A percentile compares a stretch with the other conserved stretches of the same genome.
These are phyloP conservation scores for Fusarium nurragi DNA, from an alignment of 2,329 filamentous ascomycete species.

Conservation along the genomic window DNA sequence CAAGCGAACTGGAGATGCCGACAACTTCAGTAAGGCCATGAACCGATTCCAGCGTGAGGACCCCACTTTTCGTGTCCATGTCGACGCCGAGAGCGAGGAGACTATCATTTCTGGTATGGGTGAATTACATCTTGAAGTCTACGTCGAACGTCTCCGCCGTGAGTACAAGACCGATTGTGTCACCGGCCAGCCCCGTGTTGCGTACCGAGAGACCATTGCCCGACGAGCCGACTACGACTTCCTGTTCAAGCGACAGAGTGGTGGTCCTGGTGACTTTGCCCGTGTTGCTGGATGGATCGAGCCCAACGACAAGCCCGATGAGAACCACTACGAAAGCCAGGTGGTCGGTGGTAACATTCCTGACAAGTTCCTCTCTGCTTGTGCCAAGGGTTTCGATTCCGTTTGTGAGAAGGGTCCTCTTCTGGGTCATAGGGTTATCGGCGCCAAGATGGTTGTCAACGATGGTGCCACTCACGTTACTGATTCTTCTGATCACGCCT, in stretches of 20 bases:
- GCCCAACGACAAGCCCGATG: constrained; percentile 75
- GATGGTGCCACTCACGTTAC: constrained; percentile 98
- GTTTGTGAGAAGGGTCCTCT: constrained; percentile 88
- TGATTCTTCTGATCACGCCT: constrained; percentile 96
- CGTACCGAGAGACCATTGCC: constrained; percentile 94
- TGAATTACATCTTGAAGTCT: constrained; percentile 95
- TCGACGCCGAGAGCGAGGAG: constrained; percentile 91
- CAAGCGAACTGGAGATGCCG: constrained; percentile 88
- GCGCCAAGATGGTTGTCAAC: constrained; percentile 89
- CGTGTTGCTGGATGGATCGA: constrained; percentile 93
- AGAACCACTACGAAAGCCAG: constrained; percentile 86
- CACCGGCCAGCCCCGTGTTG: constrained; percentile 96
- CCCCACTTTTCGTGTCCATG: constrained; percentile 94
- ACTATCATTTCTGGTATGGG: constrained; percentile 99
- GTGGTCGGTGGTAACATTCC: constrained; percentile 90
- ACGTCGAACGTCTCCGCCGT: constrained; percentile 94
- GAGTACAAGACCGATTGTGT: constrained; percentile 97
- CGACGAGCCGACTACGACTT: constrained; percentile 86
- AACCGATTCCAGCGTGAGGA: constrained; percentile 98
- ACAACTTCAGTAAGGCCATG: constrained; percentile 98
- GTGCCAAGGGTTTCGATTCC: constrained; percentile 90
- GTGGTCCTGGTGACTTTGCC: constrained; percentile 94
- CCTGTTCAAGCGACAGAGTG: constrained; percentile 92
- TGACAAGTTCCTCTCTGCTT: constrained; percentile 95
- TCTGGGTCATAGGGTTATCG: constrained; percentile 91